Base-by-base conservation (phyloP, 2,329 filamentous ascomycete species). In the Cytospora piceicola region DNA sequence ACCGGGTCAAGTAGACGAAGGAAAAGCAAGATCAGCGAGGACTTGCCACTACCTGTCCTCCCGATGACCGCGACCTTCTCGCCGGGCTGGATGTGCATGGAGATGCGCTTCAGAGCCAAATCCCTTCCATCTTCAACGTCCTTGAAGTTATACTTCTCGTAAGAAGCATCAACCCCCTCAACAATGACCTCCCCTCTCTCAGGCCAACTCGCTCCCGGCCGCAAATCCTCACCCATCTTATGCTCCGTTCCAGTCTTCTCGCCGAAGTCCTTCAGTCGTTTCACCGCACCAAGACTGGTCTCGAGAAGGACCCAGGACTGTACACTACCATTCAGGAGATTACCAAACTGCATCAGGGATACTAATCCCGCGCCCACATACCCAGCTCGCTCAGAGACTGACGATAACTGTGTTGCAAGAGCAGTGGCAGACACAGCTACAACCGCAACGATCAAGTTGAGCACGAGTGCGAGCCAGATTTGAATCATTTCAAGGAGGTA, bases 401-500 rank as follows among this genome's bases (percentile, higher is more conserved):
- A 74, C 52, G 34, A 69, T 59, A 51, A 72, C 68, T 17, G 71
- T 67, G 27, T 78, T 66, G 15, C 73, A n/a, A 70, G 46, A 8
- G 57, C 69, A 11, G 74, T 72, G 27, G 77, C 64, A 9, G 73
- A 63, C 12, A 72, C 68, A 0, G 75, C 75, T 1, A 77, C 34
- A 4, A 68, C 68, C 12, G 73, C 72, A 9, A 77, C 74, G 24
- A 76, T 53, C 4, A 78, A 61, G 56, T 77, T 71, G 2, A 78
- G 68, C 7, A 75, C 72, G 1, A 78, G 65, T 5, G 70, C 71
- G 5, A 78, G 71, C 76, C 76, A 77, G 34, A 71, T 54, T 57
- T 77, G 76, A 8, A 74, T 69, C 27, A 71, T 79, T 54, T 75
- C 79, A 6, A 85, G 75, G 8, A 84, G 77, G 68, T 86, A 86